A percentile compares a stretch with the other conserved stretches of the same genome.
Evolutionary conservation across 257 asterid genomes (phyloP).

Genomic region (Forsythia suspensa): DNA sequence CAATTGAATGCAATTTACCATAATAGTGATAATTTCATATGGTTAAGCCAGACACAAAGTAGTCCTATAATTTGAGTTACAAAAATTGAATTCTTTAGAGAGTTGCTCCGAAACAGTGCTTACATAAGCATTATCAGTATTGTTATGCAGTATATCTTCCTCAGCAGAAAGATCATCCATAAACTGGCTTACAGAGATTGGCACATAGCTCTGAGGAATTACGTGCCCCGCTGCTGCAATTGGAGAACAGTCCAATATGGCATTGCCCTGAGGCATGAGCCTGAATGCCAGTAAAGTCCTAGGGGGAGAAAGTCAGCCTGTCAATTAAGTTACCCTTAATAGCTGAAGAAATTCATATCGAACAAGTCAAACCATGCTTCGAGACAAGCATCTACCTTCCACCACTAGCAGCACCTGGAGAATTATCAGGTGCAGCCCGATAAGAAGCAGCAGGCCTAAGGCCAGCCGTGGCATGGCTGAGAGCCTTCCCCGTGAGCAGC

Average conservation of each 20-base stretch:
- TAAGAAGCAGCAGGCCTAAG: conserved; percentile 80
- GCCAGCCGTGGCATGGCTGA: conserved; percentile 92
- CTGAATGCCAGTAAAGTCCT: conserved; percentile 87
- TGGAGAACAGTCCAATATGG: conserved; percentile 81
- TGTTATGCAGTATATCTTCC: conserved; percentile 63
- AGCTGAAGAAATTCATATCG: conserved; percentile 22
- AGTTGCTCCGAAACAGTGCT: conserved; percentile 33
- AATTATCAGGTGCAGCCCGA: conserved; percentile 51
- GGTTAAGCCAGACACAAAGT: conserved; percentile 4
- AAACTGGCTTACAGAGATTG: conserved; percentile 89
- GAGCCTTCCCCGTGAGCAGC: conserved; percentile 92
- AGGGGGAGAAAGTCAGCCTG: conserved; percentile 40
- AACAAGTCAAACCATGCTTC: conserved; percentile 14
- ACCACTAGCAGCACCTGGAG: conserved; percentile 41
- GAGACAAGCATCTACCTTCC: conserved; percentile 61
- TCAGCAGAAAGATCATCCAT: conserved; percentile 91
- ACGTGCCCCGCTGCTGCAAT: conserved; percentile 92
- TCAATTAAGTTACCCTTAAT: conserved; percentile 13
- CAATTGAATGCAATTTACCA: neutral
- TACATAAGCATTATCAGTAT: conserved; percentile 63
- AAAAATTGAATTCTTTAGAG: conserved; percentile 13
- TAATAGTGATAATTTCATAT: neutral
- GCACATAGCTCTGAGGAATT: conserved; percentile 81
- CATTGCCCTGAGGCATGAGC: conserved; percentile 96
- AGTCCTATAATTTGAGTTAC: neutral